Base-by-base conservation (phyloP, 2,329 filamentous ascomycete genomes). In the Penicillium brevicompactum region DNA sequence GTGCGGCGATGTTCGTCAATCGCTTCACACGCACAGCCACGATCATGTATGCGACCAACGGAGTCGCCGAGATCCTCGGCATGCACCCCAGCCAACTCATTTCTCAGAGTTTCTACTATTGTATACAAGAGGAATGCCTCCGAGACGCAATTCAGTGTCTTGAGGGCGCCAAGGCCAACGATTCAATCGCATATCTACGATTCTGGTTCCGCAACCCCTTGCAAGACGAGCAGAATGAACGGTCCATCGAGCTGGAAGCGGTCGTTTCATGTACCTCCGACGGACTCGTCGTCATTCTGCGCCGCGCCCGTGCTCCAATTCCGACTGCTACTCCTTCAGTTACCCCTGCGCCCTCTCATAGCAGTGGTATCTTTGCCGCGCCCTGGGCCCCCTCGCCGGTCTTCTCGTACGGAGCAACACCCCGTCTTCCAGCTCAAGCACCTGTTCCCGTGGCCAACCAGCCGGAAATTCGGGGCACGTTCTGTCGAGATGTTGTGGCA, bases 261-360 rank as follows among this genome's bases (percentile, higher is more conserved):
- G 90, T 96, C n/a, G 87, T 96, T 5, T 95, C 91, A 0, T 96
- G 91, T 74, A 91, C 91, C 2, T 95, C 91, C 0, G 91, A 96
- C 70, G 91, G 91, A 1, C 78, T 96, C 0, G 90, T 95, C 2
- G 90, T 95, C 7, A 87, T 93, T 47, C 77, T 95, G 13, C 84
- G 91, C 53, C 85, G 84, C 60, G 91, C 91, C 22, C 84, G 89
- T 24, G 87, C 90, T 4, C 80, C 85, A 7, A 85, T 92, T 45
- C 88, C 51, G 14, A 53, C 43, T 31, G 79, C 81, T 56, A 46
- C 63, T 51, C 38, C 57, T 8, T 78, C 82, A 11, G 14, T 30
- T 16, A 70, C 74, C 24, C 57, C 60, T 18, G 64, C 72, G 67
- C 79, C 72, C 34, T 74, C 76, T 31, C 80, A 81, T 61, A 77